Evolutionary conservation across 306 rosid genomes (phyloP), one percentile per base, ranked within the genome.

Genomic region (Calophaca sinica): DNA sequence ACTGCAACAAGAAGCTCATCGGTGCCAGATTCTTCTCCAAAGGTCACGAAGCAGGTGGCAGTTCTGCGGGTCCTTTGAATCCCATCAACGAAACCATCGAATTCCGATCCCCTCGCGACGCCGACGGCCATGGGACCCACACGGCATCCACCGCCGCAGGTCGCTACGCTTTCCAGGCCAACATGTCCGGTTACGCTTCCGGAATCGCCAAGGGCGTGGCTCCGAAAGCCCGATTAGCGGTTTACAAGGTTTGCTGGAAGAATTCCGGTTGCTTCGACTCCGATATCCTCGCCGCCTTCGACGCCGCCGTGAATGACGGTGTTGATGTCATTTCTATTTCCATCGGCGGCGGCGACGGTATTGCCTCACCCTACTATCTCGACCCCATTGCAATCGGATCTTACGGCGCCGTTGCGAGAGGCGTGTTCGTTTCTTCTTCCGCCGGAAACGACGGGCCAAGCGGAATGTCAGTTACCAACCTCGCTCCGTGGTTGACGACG

Each of bases 101-200:
- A 66, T 93, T 73, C 13, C 85, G 97, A 13, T 93, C 98, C 0
- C 96, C 98, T 9, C 84, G 98, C 46, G 98, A 91, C 28, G 92
- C 97, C 15, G 98, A 93, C 49, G 98, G 98, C 2, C 98, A 93
- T 39, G 98, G 98, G 4, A 91, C 96, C 6, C 98, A 93, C 79
- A 93, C 98, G 3, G 98, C 98, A 0, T 89, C 97, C 6, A 93
- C 98, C 4, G 98, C 96, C 1, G 92, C 92, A 0, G 98, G 98
- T 2, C 74, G 96, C 12, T 86, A 93, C 45, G 72, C 91, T 4
- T 91, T 88, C 29, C 79, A 80, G 54, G 98, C 98, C 0, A 93
- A 76, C 83, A 83, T 93, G 94, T 74, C 86, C 7, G 98, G 98
- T 5, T 93, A 88, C 38, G 98, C 98, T 13, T 51, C 94, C 0